Percentiles rank a stretch among this genome's conserved stretches.
Conservation (phyloP, 2,329 filamentous ascomycete species). For the Phaeophleospora eucalypticola region DNA sequence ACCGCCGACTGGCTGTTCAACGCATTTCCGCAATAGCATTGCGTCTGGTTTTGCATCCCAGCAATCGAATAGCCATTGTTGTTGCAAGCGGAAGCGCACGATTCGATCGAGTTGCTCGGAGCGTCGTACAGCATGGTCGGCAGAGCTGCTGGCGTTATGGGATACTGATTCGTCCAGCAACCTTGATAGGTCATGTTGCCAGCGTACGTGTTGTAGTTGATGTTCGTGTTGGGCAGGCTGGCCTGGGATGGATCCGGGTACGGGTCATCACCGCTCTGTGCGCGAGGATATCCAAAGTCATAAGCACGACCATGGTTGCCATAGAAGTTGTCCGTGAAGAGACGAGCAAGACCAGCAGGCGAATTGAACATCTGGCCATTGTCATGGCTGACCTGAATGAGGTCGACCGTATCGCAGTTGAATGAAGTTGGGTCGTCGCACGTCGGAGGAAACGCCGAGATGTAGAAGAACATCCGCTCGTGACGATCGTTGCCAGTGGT, state of each 20-base stretch:
- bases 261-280: conserved; percentile 30
- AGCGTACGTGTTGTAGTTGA: conserved; percentile 18
- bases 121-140: conserved; percentile 21
- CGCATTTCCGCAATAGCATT: conserved; percentile 33
- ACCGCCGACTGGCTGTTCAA: conserved; percentile 21
- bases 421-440: conserved; percentile 22
- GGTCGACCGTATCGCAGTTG: conserved; percentile 32
- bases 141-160: conserved; percentile 19
- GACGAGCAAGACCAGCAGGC: conserved; percentile 28
- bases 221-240: not conserved
- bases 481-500: conserved; percentile 33
- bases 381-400: conserved; percentile 30
- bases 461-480: conserved; percentile 37
- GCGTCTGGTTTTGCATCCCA: conserved; percentile 29
- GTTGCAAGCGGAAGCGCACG: conserved; percentile 28
- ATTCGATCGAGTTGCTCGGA: conserved; percentile 26
- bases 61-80: conserved; percentile 31
- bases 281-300: conserved; percentile 33
- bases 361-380: conserved; percentile 33
- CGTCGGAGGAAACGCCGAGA: conserved; percentile 29
- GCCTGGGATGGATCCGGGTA: conserved; percentile 10
- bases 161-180: conserved; percentile 31
- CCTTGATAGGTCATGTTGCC: conserved; percentile 34
- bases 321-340: conserved; percentile 36
- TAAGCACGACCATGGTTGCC: conserved; percentile 27